These are phyloP conservation scores for Phaeotremella fagi DNA, from an alignment of 768 basidiomycete genomes.

Conservation along the genomic window DNA sequence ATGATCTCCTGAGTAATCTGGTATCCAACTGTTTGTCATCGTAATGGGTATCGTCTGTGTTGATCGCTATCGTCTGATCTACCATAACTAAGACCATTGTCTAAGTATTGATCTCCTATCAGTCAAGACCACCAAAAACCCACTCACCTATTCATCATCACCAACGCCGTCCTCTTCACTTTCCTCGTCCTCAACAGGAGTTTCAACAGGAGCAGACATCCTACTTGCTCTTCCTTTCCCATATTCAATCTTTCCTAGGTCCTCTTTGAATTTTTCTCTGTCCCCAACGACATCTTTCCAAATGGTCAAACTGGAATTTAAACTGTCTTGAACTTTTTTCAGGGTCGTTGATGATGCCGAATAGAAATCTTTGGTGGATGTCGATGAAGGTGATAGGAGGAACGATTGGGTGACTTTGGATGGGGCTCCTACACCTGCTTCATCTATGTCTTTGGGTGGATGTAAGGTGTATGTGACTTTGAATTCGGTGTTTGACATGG, in stretches of 20 bases:
- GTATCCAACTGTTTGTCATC: too few species aligned
- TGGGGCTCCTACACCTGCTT: neutral
- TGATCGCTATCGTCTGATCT: too few species aligned
- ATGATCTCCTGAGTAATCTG: too few species aligned
- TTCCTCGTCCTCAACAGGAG: neutral
- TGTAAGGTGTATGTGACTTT: neutral
- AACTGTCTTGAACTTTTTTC: constrained; percentile 12
- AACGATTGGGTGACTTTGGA: neutral
- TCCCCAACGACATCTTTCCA: constrained; percentile 43
- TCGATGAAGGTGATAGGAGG: neutral
- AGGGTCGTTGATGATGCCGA: constrained; percentile 11
- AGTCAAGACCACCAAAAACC: too few species aligned
- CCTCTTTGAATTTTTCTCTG: constrained; percentile 31
- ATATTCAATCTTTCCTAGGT: constrained; percentile 26
- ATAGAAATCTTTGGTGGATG: constrained; percentile 5
- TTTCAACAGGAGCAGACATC: constrained; percentile 13
- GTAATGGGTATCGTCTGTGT: too few species aligned
- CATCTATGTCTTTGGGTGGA: neutral
- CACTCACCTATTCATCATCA: neutral
- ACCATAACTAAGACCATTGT: too few species aligned
- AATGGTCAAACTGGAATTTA: constrained; percentile 29
- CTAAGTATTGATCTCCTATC: too few species aligned
- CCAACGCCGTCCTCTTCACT: neutral
- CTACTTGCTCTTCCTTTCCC: constrained; percentile 30
- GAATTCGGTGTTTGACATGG: neutral